phyloP scores from a whole-genome alignment of 2,329 filamentous ascomycete genomes.

The Aspergillus vadensis region DNA sequence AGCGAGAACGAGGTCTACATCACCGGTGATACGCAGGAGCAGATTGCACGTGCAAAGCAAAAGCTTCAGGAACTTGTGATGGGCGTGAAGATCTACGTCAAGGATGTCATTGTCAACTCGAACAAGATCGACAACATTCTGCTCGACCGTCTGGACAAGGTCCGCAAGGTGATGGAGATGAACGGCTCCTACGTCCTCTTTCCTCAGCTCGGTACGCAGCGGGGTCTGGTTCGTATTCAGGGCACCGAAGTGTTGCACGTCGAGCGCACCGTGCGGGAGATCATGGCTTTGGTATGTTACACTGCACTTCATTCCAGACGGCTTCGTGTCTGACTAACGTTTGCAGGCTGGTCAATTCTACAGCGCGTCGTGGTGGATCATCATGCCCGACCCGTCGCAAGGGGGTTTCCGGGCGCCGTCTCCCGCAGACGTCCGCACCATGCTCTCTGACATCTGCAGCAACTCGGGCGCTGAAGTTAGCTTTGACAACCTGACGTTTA shows the following conservation, averaged over 20 bases:
- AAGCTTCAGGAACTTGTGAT: conserved; percentile 84
- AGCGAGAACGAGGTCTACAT: conserved; percentile 92
- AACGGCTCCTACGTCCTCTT: conserved; percentile 96
- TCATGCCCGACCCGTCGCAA: conserved; percentile 69
- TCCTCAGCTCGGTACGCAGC: conserved; percentile 81
- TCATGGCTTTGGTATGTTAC: conserved; percentile 79
- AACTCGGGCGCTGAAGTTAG: conserved; percentile 94
- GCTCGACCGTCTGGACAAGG: conserved; percentile 88
- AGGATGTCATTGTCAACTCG: conserved; percentile 85
- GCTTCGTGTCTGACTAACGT: conserved; percentile 3
- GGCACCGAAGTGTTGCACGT: conserved; percentile 91
- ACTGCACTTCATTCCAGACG: not conserved
- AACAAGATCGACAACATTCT: conserved; percentile 95
- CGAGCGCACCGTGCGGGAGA: conserved; percentile 89
- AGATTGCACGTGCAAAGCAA: conserved; percentile 85
- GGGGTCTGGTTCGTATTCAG: conserved; percentile 83
- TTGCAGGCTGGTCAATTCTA: conserved; percentile 93
- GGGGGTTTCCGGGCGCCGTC: conserved; percentile 61
- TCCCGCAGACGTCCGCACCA: conserved; percentile 74
- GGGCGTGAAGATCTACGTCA: conserved; percentile 80
- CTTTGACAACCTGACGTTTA: conserved; percentile 92
- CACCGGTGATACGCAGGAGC: conserved; percentile 81
- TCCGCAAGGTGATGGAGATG: conserved; percentile 94
- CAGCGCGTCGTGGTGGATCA: conserved; percentile 93
- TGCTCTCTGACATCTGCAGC: conserved; percentile 93